Evolutionary conservation across 352 stramenopile genomes (phyloP).

Genomic region (Globisporangium nunn): DNA sequence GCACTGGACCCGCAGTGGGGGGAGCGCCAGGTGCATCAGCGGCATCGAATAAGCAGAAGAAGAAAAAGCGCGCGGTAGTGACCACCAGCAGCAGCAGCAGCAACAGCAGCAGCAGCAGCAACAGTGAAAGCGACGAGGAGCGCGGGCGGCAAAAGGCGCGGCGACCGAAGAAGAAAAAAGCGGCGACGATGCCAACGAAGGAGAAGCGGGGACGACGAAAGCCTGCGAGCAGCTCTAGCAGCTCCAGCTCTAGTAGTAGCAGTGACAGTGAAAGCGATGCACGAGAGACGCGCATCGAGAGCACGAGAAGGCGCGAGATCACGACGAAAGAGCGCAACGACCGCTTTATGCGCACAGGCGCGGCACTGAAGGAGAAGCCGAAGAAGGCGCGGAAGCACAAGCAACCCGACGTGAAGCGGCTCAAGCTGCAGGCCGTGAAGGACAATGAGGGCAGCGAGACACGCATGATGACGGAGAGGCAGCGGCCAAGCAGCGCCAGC

Average conservation of each 20-base stretch:
- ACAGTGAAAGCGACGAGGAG: conserved; percentile 1
- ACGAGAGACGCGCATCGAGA: not conserved
- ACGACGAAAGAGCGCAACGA: conserved; percentile 10
- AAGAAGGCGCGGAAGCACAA: not conserved
- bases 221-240: not conserved
- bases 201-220: not conserved
- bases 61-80: conserved; percentile 2
- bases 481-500: conserved; percentile 2
- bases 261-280: not conserved
- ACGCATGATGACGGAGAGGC: not conserved
- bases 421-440: not conserved
- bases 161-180: not conserved
- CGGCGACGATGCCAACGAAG: too few relatives aligned
- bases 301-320: conserved; percentile 2
- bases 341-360: too few relatives aligned
- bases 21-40: not conserved
- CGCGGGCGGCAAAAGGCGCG: not conserved
- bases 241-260: not conserved
- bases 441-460: not conserved
- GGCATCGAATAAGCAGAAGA: not conserved
- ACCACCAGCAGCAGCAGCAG: too few relatives aligned
- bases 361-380: not conserved
- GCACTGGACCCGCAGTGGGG: not conserved
- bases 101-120: too few relatives aligned
- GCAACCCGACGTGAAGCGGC: not conserved